phyloP scores from a whole-genome alignment of 2,329 filamentous ascomycete genomes.

The Xylariaceae sp. region DNA sequence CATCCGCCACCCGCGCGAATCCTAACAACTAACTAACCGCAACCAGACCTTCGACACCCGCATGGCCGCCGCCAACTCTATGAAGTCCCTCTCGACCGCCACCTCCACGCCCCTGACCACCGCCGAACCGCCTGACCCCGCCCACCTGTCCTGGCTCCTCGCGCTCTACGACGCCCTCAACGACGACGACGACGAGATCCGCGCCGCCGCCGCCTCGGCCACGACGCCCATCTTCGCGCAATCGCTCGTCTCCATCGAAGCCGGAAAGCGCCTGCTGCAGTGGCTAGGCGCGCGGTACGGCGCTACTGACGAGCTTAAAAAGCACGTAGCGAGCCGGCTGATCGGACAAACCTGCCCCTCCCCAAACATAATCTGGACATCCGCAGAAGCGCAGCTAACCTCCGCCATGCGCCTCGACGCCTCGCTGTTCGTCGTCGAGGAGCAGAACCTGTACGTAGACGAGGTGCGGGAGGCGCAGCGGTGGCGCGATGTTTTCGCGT shows the following conservation, averaged over 20 bases:
- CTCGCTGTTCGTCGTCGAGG: constrained; percentile 82
- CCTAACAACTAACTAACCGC: constrained; percentile 9
- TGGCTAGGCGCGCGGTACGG: constrained; percentile 46
- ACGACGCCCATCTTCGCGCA: constrained; percentile 50
- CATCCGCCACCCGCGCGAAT: not conserved
- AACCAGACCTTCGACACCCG: constrained; percentile 66
- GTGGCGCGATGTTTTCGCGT: constrained; percentile 63
- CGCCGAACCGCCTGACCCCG: constrained; percentile 29
- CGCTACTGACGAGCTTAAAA: constrained; percentile 41
- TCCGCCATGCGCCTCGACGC: constrained; percentile 59
- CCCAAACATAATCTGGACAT: too few relatives aligned
- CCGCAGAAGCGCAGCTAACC: constrained; percentile 44
- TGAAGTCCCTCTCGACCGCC: constrained; percentile 52
- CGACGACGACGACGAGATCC: constrained; percentile 91
- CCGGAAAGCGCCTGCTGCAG: constrained; percentile 47
- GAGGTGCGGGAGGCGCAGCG: constrained; percentile 71
- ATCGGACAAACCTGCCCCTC: constrained; percentile 39
- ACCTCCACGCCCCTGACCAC: constrained; percentile 29
- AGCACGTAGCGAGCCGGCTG: constrained; percentile 48
- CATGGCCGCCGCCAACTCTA: constrained; percentile 59
- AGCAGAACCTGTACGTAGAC: constrained; percentile 93
- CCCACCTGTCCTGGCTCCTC: constrained; percentile 60
- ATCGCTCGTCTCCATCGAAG: constrained; percentile 50
- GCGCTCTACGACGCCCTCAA: constrained; percentile 76
- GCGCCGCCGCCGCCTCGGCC: constrained; percentile 62